A percentile compares a stretch with the other conserved stretches of the same genome.
Evolutionary conservation across 805 yeast species (phyloP).

Genomic region (Metschnikowia lunata): DNA sequence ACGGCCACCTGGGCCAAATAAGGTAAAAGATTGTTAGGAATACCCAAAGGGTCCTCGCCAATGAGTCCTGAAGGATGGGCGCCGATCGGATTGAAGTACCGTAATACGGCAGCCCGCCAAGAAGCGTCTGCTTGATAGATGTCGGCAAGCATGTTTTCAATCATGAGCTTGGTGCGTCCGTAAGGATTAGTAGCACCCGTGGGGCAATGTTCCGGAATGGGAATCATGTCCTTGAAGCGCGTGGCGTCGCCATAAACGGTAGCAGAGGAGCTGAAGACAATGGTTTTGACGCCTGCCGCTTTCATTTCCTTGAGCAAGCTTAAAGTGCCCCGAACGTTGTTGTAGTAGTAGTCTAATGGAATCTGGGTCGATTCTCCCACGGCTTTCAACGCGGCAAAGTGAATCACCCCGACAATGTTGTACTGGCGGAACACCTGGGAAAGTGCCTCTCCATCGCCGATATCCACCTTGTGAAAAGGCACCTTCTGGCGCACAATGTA

Average conservation of each 20-base stretch:
- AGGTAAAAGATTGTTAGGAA: constrained; percentile 74
- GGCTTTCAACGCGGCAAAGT: constrained; percentile 80
- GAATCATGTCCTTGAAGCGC: constrained; percentile 65
- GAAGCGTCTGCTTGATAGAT: constrained; percentile 40
- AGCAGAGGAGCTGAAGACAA: constrained; percentile 76
- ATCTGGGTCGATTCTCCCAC: constrained; percentile 72
- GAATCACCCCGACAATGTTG: constrained; percentile 58
- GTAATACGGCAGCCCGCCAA: constrained; percentile 58
- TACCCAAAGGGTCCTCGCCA: constrained; percentile 78
- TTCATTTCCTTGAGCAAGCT: constrained; percentile 52
- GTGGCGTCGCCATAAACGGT: constrained; percentile 83
- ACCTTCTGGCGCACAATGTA: constrained; percentile 45
- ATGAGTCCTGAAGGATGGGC: constrained; percentile 78
- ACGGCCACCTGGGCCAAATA: constrained; percentile 74
- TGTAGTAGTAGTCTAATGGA: constrained; percentile 65
- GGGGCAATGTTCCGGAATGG: constrained; percentile 76
- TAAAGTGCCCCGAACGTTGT: constrained; percentile 64
- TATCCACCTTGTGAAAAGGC: constrained; percentile 55
- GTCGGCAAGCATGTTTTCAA: constrained; percentile 60
- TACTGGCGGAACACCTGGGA: constrained; percentile 44
- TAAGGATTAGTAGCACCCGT: constrained; percentile 74
- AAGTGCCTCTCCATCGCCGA: constrained; percentile 47
- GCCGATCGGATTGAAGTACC: constrained; percentile 83
- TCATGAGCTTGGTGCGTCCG: constrained; percentile 65
- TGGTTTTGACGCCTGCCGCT: constrained; percentile 40